Evolutionary conservation across 805 yeast species (phyloP), one percentile per base, ranked within the genome.

Genomic region (Hanseniaspora guilliermondii): DNA sequence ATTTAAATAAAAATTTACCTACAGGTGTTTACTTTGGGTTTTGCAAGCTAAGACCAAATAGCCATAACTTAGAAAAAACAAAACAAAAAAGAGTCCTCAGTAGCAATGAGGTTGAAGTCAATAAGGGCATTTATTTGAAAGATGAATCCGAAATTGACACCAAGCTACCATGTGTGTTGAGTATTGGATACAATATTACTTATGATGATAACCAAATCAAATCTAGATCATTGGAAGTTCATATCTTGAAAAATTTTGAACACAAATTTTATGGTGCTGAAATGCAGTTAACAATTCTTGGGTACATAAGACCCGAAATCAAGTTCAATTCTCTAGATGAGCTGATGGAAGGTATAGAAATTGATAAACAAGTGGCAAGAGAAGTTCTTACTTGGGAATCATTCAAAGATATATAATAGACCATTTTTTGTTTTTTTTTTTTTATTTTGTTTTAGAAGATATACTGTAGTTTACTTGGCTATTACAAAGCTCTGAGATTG

Each of bases 151-250:
- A 74, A 40, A 69, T 75, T 2, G 73, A 73, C 49, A 68, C 19
- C 5, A 24, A 69, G 19, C 70, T 80, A 25, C 97, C 97, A 0
- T 87, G 88, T 82, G 98, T 93, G 8, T 83, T 91, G 86, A 86
- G 96, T 8, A 75, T 93, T 19, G 99, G 99, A 1, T 87, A 88
- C 85, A 93, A 93, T 64, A 97, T 98, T 38, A 91, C 83, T 65
- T 93, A 80, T 70, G 77, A 81, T 25, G 47, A 44, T 11, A 30
- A 44, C 6, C 89, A 93, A 67, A 25, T 54, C 19, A 73, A 78
- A 49, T 76, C 77, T 60, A 87, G 86, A 68, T 82, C 95, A 0
- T 94, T 93, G 3, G 95, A 93, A 62, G 72, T 93, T 22, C 96
- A 93, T 67, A 76, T 93, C 5, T 73, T 93, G 53, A 94, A 87